Evolutionary conservation across 2,329 filamentous ascomycete genomes (phyloP).

Genomic region (Penicillium sp.): DNA sequence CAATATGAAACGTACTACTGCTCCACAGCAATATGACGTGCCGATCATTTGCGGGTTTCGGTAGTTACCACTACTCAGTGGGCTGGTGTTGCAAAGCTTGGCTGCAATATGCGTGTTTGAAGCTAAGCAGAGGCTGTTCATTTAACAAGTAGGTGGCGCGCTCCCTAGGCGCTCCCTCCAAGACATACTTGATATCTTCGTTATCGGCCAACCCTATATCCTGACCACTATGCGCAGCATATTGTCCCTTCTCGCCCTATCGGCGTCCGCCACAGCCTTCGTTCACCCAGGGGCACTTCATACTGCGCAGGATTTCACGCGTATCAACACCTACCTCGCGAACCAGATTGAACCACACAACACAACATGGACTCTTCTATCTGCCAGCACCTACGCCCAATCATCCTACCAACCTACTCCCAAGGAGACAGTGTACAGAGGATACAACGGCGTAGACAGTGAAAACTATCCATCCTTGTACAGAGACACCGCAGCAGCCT

Average conservation of each 20-base stretch:
- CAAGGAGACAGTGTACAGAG: conserved; percentile 39
- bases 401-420: conserved; percentile 32
- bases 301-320: conserved; percentile 40
- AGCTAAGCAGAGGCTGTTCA: not conserved
- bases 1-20: not conserved
- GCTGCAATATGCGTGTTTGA: not conserved
- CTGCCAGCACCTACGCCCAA: conserved; percentile 29
- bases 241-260: not conserved
- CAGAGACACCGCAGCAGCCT: conserved; percentile 41
- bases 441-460: conserved; percentile 24
- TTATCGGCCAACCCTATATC: not conserved
- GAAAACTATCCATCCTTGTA: conserved; percentile 40
- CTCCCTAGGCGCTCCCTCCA: not conserved
- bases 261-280: conserved; percentile 14
- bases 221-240: not conserved
- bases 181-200: not conserved
- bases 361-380: conserved; percentile 38
- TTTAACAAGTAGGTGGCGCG: not conserved
- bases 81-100: not conserved
- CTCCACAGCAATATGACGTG: not conserved
- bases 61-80: not conserved
- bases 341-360: conserved; percentile 38
- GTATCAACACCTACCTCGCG: conserved; percentile 43
- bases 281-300: conserved; percentile 41
- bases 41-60: not conserved